phyloP scores from a whole-genome alignment of 768 basidiomycete genomes.

The Boletus rex-veris region DNA sequence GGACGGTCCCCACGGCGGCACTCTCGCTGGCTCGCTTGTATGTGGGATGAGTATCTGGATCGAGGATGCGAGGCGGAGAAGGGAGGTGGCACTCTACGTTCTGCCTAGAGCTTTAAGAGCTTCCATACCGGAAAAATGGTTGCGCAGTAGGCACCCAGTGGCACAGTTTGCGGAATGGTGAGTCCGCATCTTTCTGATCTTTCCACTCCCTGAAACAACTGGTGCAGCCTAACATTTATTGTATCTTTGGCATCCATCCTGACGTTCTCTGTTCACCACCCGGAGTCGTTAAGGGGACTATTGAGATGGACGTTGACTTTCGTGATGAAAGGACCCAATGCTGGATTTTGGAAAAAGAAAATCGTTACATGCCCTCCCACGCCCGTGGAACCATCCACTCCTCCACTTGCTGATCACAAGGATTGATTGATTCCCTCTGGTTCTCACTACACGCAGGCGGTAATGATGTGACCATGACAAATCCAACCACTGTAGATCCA shows the following conservation, averaged over 20 bases:
- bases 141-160: conserved; percentile 41
- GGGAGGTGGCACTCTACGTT: conserved; percentile 80
- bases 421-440: conserved; percentile 1
- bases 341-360: conserved; percentile 48
- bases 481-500: not conserved
- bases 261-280: conserved; percentile 58
- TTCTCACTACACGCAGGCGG: not conserved
- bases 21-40: conserved; percentile 60
- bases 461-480: not conserved
- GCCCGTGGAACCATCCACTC: conserved; percentile 1
- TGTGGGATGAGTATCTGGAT: conserved; percentile 80
- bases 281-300: conserved; percentile 66
- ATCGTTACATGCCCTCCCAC: conserved; percentile 11
- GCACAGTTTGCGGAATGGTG: conserved; percentile 54
- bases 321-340: conserved; percentile 57
- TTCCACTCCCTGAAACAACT: conserved; percentile 8
- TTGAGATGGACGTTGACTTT: conserved; percentile 71
- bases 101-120: conserved; percentile 67
- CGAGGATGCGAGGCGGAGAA: conserved; percentile 65
- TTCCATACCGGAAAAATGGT: conserved; percentile 54
- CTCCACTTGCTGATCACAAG: not conserved
- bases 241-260: conserved; percentile 64
- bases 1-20: conserved; percentile 72
- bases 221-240: conserved; percentile 51
- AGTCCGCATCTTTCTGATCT: conserved; percentile 10